A percentile compares a stretch with the other conserved stretches of the same genome.
Evolutionary conservation across 257 asterid genomes (phyloP).

Genomic region (Phtheirospermum japonicum): DNA sequence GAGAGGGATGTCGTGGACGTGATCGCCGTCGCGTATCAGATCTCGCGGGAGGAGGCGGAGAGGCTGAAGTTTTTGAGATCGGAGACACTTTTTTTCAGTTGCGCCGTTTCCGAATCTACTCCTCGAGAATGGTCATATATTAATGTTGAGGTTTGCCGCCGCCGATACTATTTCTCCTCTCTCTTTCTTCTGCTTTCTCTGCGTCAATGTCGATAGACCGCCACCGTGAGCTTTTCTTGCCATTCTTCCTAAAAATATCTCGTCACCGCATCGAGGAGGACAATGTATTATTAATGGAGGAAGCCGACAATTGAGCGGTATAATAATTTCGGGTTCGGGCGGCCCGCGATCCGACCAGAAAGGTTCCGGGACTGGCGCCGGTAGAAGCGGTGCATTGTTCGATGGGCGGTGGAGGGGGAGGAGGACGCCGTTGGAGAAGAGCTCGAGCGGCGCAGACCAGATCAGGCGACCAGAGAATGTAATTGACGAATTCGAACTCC

Average conservation of each 20-base stretch:
- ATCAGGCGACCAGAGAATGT: conserved; percentile 48
- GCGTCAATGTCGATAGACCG: not conserved
- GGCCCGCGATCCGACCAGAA: conserved; percentile 37
- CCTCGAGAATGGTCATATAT: conserved; percentile 88
- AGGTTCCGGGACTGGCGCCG: conserved; percentile 20
- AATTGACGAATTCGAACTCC: no score
- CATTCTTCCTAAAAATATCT: conserved; percentile 60
- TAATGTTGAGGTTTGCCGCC: conserved; percentile 79
- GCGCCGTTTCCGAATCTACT: conserved; percentile 91
- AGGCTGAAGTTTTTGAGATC: no score
- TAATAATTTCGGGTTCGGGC: conserved; percentile 25
- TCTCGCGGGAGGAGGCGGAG: no score
- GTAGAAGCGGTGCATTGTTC: conserved; percentile 23
- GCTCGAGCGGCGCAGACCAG: conserved; percentile 85
- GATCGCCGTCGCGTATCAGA: no score
- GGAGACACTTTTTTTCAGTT: no score
- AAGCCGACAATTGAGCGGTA: conserved; percentile 28
- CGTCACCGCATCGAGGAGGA: conserved; percentile 69
- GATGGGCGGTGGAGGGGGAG: conserved; percentile 67
- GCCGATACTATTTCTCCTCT: conserved; percentile 34
- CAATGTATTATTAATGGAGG: conserved; percentile 17
- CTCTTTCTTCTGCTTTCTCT: conserved; percentile 29
- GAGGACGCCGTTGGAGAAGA: conserved; percentile 80
- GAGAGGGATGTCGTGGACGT: no score
- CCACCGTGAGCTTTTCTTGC: conserved; percentile 26